Percentiles rank a stretch among this genome's conserved stretches.
These are phyloP conservation scores for Amanita inopinata DNA, from an alignment of 768 basidiomycete genomes.

Conservation along the genomic window DNA sequence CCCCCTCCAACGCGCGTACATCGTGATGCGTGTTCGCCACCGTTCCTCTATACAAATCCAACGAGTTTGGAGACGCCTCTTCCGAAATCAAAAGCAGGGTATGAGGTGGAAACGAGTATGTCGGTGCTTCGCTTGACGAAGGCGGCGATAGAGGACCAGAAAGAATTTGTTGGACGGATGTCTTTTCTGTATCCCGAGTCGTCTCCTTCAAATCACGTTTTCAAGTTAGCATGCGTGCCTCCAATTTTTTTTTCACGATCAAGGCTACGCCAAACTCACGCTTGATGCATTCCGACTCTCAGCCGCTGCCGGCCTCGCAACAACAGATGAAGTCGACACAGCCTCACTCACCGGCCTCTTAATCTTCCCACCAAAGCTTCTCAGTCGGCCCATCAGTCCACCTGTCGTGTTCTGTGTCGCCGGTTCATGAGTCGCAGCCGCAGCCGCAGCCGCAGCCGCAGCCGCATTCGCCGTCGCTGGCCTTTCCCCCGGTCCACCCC, in stretches of 20 bases:
- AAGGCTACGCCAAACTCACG: constrained; percentile 17
- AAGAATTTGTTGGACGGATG: constrained; percentile 46
- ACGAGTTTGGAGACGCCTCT: constrained; percentile 68
- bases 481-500: constrained; percentile 25
- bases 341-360: constrained; percentile 27
- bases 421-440: constrained; percentile 2
- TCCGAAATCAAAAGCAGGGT: constrained; percentile 74
- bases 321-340: constrained; percentile 17
- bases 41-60: constrained; percentile 65
- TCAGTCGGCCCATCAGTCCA: constrained; percentile 73
- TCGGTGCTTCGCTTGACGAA: constrained; percentile 61
- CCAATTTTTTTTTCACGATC: not conserved
- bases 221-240: not conserved
- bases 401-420: constrained; percentile 36
- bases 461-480: constrained; percentile 15
- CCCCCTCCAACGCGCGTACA: constrained; percentile 49
- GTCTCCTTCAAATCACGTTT: constrained; percentile 12
- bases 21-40: constrained; percentile 42
- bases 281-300: constrained; percentile 13
- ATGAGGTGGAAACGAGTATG: constrained; percentile 44
- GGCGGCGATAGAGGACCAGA: constrained; percentile 57
- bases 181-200: constrained; percentile 24
- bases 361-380: constrained; percentile 55
- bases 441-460: constrained; percentile 5
- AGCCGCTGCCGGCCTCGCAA: not conserved